Conservation (phyloP, 208 protist genomes). For the Trypanosoma caninum region DNA sequence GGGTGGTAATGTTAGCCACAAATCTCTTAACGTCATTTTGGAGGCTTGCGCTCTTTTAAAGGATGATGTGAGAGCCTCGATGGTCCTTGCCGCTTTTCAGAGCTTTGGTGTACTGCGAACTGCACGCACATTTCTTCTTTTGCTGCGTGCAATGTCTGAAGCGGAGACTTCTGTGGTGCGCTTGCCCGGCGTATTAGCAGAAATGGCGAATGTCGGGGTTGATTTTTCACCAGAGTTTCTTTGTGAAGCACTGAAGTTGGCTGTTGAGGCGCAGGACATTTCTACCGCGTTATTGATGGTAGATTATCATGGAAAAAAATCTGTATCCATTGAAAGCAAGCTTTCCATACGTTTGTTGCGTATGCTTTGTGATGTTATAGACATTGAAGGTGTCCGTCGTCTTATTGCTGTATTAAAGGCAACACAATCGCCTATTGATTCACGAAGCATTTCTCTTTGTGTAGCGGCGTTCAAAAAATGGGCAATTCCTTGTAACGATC, state of each 20-base stretch:
- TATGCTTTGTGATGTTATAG: constrained; percentile 29
- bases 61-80: constrained; percentile 36
- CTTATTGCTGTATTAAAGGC: constrained; percentile 38
- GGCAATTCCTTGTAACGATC: constrained; percentile 30
- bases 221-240: constrained; percentile 27
- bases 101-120: constrained; percentile 27
- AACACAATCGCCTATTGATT: constrained; percentile 50
- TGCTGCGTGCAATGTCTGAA: constrained; percentile 40
- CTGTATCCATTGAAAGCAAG: constrained; percentile 41
- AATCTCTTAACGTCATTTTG: constrained; percentile 63
- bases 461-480: constrained; percentile 33
- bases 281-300: constrained; percentile 37
- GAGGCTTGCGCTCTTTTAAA: constrained; percentile 48
- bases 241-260: constrained; percentile 46
- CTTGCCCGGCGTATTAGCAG: constrained; percentile 16
- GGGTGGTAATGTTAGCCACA: constrained; percentile 29
- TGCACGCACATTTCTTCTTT: constrained; percentile 36
- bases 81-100: constrained; percentile 36
- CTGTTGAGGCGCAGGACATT: constrained; percentile 51
- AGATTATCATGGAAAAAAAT: constrained; percentile 33
- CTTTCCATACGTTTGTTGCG: constrained; percentile 49
- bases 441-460: constrained; percentile 41
- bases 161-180: constrained; percentile 9
- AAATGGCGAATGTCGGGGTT: constrained; percentile 31
- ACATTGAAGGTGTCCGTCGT: constrained; percentile 38